Percentiles rank a stretch among this genome's conserved stretches.
Evolutionary conservation across 371 early-diverging fungal species (phyloP).

Genomic region (Smittium mucronatum): DNA sequence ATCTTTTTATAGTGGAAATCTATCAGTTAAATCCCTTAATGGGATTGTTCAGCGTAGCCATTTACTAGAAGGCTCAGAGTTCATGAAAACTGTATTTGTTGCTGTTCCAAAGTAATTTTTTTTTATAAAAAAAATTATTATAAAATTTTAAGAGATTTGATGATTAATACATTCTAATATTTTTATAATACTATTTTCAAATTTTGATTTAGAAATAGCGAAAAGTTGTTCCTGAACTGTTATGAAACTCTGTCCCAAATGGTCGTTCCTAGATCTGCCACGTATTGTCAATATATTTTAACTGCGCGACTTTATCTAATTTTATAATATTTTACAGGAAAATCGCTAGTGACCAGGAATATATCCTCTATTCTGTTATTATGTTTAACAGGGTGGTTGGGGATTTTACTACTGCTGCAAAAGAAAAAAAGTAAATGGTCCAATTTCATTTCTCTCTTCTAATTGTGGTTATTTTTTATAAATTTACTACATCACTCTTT

Average conservation of each 20-base stretch:
- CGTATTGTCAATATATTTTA: not conserved
- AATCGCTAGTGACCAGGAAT: conserved; percentile 87
- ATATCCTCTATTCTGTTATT: conserved; percentile 79
- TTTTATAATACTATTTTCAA: not conserved
- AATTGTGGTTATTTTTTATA: not conserved
- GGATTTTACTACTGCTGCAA: conserved; percentile 77
- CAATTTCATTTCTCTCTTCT: not conserved
- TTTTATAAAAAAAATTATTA: not conserved
- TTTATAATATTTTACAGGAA: conserved; percentile 16
- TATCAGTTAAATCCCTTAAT: conserved; percentile 70
- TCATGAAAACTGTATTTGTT: conserved; percentile 78
- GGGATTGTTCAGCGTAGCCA: conserved; percentile 83
- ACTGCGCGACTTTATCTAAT: conserved; percentile 23
- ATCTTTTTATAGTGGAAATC: conserved; percentile 50
- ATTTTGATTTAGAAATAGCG: conserved; percentile 21
- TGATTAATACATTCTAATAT: not conserved
- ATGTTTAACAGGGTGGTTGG: conserved; percentile 73
- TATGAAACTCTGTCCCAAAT: conserved; percentile 84
- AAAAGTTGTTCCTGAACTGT: conserved; percentile 64
- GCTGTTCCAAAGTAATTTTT: conserved; percentile 68
- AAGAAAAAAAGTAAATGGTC: conserved; percentile 61
- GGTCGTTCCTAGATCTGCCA: conserved; percentile 90
- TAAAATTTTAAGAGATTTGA: not conserved
- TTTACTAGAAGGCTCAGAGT: conserved; percentile 83
- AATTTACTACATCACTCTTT: not conserved